Percentiles rank a stretch among this genome's conserved stretches.
Evolutionary conservation across 202 grass and related monocot species (phyloP).

Genomic region (Sporobolus alterniflorus): DNA sequence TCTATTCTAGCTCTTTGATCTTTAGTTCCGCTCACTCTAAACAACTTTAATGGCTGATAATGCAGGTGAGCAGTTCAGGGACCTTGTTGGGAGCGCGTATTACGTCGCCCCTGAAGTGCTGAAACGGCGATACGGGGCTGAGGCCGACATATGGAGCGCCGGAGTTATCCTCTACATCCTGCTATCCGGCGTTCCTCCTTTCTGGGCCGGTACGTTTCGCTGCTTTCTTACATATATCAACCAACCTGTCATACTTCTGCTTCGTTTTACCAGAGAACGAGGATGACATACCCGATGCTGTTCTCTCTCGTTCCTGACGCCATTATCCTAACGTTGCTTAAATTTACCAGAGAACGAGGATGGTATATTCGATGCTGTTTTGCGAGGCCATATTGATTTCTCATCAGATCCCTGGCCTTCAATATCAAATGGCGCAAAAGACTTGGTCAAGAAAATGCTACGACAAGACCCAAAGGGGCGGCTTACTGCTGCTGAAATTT

Average conservation of each 20-base stretch:
- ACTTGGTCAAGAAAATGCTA: slow-evolving; percentile 95
- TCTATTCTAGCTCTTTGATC: too few relatives aligned
- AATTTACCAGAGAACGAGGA: slow-evolving; percentile 75
- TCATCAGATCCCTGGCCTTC: slow-evolving; percentile 93
- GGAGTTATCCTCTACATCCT: slow-evolving; percentile 99
- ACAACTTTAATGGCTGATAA: too few relatives aligned
- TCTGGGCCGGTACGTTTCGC: slow-evolving; percentile 80
- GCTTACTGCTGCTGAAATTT: slow-evolving; percentile 88
- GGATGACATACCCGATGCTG: slow-evolving; percentile 77
- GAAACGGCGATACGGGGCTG: slow-evolving; percentile 79
- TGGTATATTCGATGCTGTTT: slow-evolving; percentile 88
- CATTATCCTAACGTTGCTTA: not conserved
- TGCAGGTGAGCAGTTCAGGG: slow-evolving; percentile 52
- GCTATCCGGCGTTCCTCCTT: slow-evolving; percentile 95
- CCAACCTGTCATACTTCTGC: too few relatives aligned
- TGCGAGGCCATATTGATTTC: slow-evolving; percentile 86
- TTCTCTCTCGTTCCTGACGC: not conserved
- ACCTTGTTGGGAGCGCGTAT: slow-evolving; percentile 97
- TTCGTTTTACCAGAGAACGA: slow-evolving; percentile 65
- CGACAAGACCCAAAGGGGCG: slow-evolving; percentile 88
- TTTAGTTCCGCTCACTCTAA: too few relatives aligned
- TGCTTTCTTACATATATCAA: too few relatives aligned
- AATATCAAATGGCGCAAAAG: slow-evolving; percentile 83
- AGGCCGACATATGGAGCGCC: slow-evolving; percentile 98
- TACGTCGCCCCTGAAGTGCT: slow-evolving; percentile 99